Base-by-base conservation (phyloP, 106 monocot genomes). In the Amphibolis antarctica region DNA sequence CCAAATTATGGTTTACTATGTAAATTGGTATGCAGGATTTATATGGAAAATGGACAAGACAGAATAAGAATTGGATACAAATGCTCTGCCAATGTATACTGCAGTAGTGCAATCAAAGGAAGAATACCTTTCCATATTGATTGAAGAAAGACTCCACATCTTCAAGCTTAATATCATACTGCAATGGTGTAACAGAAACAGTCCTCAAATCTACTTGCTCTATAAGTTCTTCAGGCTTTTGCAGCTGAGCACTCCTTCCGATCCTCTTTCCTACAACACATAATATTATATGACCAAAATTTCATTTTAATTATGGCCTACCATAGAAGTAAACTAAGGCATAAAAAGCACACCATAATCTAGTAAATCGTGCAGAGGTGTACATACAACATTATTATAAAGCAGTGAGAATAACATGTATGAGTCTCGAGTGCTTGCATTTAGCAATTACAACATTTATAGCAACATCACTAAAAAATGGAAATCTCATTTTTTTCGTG, bases 201-300 rank as follows among this genome's bases (percentile, higher is more conserved):
- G 94, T 90, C 67, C 90, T 83, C 29, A 89, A 83, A 79, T 96
- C 86, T 5, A 96, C 66, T 64, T 86, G 86, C 65, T 89, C 89
- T 56, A 81, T 77, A 29, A 89, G 65, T 55, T 82, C 86, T 67
- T 86, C 94, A 46, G 74, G 74, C 48, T 86, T 89, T 44, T 67
- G 15, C 25, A 94, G 50, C 46, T 80, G 80, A 62, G 86, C 82
- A 63, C 80, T 80, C 67, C 94, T 82, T 25, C 89, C 94, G 36
- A 86, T 57, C 48, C 30, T 96, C 71, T 78, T 84, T n/a, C 94
- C 94, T 96, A 48, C 21, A 47, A 50, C 27, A 54, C 31, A 21
- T 28, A 36, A 2, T 36, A 36, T 36, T 7, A 36, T 36, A 4
- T 4, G 36, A 36, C 36, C 7, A 36, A 30, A 25, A 57, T 27